Evolutionary conservation across 345 rosid genomes (phyloP).

Genomic region (Lepidium didymum): DNA sequence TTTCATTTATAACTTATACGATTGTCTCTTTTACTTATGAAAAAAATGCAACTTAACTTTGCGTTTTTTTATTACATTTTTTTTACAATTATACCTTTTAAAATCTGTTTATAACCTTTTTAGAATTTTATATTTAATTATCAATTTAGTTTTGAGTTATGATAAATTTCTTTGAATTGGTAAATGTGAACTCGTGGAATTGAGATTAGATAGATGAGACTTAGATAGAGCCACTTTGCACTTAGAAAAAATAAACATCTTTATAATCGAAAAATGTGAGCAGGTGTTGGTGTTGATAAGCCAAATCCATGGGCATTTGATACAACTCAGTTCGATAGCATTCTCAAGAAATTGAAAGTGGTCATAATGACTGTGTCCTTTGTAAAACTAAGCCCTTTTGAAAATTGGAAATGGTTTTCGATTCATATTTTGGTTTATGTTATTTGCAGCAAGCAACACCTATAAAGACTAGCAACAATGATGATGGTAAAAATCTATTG

Average conservation of each 20-base stretch:
- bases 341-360: conserved; percentile 93
- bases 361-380: conserved; percentile 25
- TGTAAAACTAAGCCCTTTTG: not conserved
- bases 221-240: not conserved
- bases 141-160: no score
- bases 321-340: conserved; percentile 86
- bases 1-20: no score
- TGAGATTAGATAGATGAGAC: not conserved
- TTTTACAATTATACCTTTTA: no score
- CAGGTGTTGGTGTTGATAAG: conserved; percentile 89
- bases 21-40: no score
- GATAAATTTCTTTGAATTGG: not conserved
- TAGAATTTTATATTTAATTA: no score
- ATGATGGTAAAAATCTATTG: conserved; percentile 59
- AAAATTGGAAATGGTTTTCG: not conserved
- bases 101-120: no score
- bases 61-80: no score
- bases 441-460: conserved; percentile 62
- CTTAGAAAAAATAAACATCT: no score
- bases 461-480: conserved; percentile 12
- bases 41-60: no score
- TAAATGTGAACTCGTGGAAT: not conserved
- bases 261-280: not conserved
- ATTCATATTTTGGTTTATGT: not conserved
- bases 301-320: conserved; percentile 95